Evolutionary conservation across 768 basidiomycete genomes (phyloP), one percentile per base, ranked within the genome.

Genomic region (Tulasnella sp.): DNA sequence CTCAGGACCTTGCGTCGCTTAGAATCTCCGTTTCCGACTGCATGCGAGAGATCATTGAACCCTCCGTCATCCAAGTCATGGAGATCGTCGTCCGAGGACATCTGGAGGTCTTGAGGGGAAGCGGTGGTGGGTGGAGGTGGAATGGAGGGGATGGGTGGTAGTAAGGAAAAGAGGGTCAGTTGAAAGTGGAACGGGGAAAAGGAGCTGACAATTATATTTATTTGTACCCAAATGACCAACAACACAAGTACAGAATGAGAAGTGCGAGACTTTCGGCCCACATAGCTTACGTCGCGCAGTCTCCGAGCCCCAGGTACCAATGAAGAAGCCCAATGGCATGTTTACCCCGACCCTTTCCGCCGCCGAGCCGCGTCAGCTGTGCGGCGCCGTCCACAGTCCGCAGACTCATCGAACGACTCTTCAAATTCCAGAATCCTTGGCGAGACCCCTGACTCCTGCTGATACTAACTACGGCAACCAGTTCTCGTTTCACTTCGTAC

Each of bases 21-120:
- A 26, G 71, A 4, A 32, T 72, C 62, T 32, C 36, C 36, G 35
- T 34, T 42, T 6, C 44, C 71, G 36, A 63, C 64, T 17, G 62
- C 29, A 37, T 63, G 59, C 26, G 71, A 63, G 40, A 66, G 62
- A 36, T 36, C 69, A 16, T 36, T 22, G 8, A 70, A 34, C 16
- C 62, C 62, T 1, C 62, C 62, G 41, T 52, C 67, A 8, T 69
- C 44, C 19, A 42, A n/a, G 4, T 63, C 71, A 47, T 66, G 26
- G 11, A 72, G 37, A 47, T 64, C 71, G 16, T 72, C 71, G 37
- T 72, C 71, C 32, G 71, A 72, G n/a, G 71, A 72, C 71, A 72
- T 72, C 37, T 65, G 64, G 64, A 52, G 69, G 44, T 26, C 39
- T 69, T 19, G 67, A 41, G 42, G 42, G 32, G 11, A 22, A n/a